A percentile compares a stretch with the other conserved stretches of the same genome.
phyloP scores from a whole-genome alignment of 345 rosid species.

The Ricinus communis region DNA sequence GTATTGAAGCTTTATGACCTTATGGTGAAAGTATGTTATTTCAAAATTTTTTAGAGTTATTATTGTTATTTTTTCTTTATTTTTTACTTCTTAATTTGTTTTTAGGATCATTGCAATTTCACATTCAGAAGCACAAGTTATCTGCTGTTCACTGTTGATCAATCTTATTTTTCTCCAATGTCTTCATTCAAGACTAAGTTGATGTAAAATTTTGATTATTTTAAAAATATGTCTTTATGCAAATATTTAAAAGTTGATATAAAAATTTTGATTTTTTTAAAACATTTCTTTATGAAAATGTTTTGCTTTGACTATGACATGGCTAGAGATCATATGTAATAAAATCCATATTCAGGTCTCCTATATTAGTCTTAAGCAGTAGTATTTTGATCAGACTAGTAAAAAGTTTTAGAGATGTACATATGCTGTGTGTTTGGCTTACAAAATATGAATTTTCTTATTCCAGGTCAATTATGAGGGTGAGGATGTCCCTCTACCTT shows the following conservation, averaged over 20 bases:
- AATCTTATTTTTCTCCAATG: not conserved
- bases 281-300: not conserved
- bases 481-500: conserved; percentile 63
- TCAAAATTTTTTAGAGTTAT: too few relatives aligned
- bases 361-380: not conserved
- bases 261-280: not conserved
- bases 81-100: too few relatives aligned
- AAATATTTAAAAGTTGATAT: too few relatives aligned
- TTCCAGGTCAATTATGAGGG: conserved; percentile 69
- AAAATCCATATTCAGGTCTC: not conserved
- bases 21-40: not conserved
- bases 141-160: not conserved
- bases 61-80: not conserved
- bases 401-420: conserved; percentile 4
- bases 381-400: not conserved
- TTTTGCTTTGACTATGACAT: not conserved
- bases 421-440: conserved; percentile 7
- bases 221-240: too few relatives aligned
- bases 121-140: not conserved
- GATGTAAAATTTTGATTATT: too few relatives aligned
- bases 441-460: not conserved
- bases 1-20: not conserved
- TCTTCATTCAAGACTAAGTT: too few relatives aligned
- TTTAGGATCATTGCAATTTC: not conserved
- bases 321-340: not conserved